These are phyloP conservation scores for Umbelopsis vinacea DNA, from an alignment of 192 early-diverging fungal species.

Conservation along the genomic window DNA sequence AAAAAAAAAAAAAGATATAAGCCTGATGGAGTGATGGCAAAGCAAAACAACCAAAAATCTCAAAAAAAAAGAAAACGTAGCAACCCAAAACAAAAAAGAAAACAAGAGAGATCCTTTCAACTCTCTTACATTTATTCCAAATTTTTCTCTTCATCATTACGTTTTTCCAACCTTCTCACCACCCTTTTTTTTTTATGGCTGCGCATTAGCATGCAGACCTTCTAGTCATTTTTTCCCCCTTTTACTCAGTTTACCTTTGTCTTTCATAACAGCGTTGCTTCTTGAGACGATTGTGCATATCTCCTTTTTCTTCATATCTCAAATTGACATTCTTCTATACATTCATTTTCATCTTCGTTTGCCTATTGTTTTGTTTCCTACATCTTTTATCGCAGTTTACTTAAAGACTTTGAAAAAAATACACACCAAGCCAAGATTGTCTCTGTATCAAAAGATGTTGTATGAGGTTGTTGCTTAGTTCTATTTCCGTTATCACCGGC, in stretches of 20 bases:
- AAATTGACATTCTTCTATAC: slow-evolving; percentile 9
- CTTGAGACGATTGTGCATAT: slow-evolving; percentile 21
- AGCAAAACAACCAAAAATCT: too few species aligned
- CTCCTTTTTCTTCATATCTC: not conserved
- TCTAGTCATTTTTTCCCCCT: not conserved
- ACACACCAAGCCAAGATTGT: not conserved
- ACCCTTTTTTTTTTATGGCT: not conserved
- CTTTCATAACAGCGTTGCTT: not conserved
- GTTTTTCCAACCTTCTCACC: not conserved
- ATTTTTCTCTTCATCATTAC: not conserved
- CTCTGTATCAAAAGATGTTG: not conserved
- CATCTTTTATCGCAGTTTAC: not conserved
- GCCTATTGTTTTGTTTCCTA: not conserved
- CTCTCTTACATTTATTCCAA: too few species aligned
- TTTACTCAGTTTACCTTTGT: not conserved
- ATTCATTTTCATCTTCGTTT: slow-evolving; percentile 8
- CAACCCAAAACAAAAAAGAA: not conserved
- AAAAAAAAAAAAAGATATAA: not conserved
- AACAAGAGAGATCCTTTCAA: not conserved
- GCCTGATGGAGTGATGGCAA: too few species aligned
- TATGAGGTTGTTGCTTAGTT: too few species aligned
- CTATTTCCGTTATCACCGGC: too few species aligned
- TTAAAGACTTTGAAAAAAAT: too few species aligned
- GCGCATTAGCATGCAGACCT: too few species aligned
- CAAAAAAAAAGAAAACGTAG: too few species aligned